phyloP scores from a whole-genome alignment of 2,329 filamentous ascomycete species.

The Stemphylium lycopersici region DNA sequence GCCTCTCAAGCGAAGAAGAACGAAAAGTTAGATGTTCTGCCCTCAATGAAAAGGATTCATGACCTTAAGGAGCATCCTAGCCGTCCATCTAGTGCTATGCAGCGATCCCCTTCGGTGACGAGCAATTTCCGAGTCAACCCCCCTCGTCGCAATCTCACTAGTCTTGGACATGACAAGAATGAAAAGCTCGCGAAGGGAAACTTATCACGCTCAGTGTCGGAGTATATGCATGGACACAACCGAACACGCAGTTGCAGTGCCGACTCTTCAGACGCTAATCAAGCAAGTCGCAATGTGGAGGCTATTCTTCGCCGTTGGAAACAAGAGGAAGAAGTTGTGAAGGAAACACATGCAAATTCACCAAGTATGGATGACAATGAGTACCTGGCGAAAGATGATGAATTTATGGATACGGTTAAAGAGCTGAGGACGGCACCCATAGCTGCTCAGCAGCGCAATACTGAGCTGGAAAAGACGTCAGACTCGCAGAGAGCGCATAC shows the following conservation, averaged over 20 bases:
- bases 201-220: not conserved
- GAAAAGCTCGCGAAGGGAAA: not conserved
- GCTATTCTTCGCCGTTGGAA: not conserved
- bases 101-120: not conserved
- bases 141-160: not conserved
- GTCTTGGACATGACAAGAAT: not conserved
- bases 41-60: not conserved
- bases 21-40: slow-evolving; percentile 7
- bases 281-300: not conserved
- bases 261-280: not conserved
- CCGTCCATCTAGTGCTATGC: not conserved
- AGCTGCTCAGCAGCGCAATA: no score
- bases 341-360: not conserved
- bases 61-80: not conserved
- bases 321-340: not conserved
- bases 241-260: no score
- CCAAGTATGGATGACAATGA: not conserved
- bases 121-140: not conserved
- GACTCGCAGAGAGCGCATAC: no score
- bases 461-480: no score
- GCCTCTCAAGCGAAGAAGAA: slow-evolving; percentile 11
- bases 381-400: not conserved
- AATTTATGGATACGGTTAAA: not conserved
- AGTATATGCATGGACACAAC: not conserved
- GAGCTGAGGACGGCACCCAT: not conserved